Base-by-base conservation (phyloP, 805 yeast genomes). In the Jamesozyma gamospora region DNA sequence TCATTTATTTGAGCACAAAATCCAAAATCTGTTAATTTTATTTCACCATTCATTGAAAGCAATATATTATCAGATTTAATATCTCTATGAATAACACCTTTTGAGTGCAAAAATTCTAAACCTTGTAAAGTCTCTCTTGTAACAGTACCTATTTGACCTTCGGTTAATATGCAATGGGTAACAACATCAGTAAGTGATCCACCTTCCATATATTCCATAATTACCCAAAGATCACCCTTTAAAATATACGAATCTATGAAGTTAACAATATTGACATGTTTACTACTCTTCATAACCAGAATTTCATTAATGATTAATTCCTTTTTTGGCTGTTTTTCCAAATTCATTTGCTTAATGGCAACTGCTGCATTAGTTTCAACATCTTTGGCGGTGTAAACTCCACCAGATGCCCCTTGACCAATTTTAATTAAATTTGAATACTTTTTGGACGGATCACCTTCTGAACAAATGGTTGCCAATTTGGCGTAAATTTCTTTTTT, bases 201-300 rank as follows among this genome's bases (percentile, higher is more conserved):
- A 45, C 98, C 98, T 60, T 92, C 96, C 98, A 92, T 92, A 58
- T 85, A 92, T 63, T 92, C 98, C 98, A 92, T 92, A 16, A 92
- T 78, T 9, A 92, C 97, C 98, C 98, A 92, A 40, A 92, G 68
- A 50, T 82, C 87, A 34, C 83, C 84, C 43, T 75, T 77, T 41
- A 83, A 64, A 39, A 83, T 58, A 58, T 79, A 92, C 0, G 95
- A 78, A 55, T 90, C 95, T 44, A 90, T 77, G 58, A 85, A 92
- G 60, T 92, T 92, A 42, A 92, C 98, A 62, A 92, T 92, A 57
- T 92, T 92, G 36, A 77, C 76, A 59, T 92, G 98, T 51, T 75
- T 78, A 39, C 87, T 75, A 19, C 87, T 95, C 56, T 82, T 85
- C 97, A 92, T 92, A 37, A 94, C 98, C 50, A 87, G 65, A 45